Evolutionary conservation across 805 yeast genomes (phyloP), one percentile per base, ranked within the genome.

Genomic region (Candida sithepensis): DNA sequence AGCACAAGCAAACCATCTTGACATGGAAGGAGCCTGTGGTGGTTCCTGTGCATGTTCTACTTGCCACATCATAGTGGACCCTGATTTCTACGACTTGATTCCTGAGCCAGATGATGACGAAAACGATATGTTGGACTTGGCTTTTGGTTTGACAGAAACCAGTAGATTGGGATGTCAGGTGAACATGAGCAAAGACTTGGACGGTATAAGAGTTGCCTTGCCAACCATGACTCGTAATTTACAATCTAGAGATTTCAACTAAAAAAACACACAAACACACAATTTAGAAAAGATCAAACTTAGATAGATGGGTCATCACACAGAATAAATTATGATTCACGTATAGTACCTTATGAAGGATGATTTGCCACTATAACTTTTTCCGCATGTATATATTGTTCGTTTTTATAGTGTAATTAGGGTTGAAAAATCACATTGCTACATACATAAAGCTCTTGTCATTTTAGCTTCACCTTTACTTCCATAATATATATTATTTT

Each of bases 31-130:
- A 40, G 99, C 99, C 0, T 94, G 99, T 69, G 99, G 99, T 20
- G 99, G 98, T 3, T 89, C 97, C 3, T 94, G 99, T 74, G 99
- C 99, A 1, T 94, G 99, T 66, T 90, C 97, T 4, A 94, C 99
- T 0, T 94, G 99, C 64, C 99, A 94, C 69, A 84, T 94, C 45
- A 92, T 94, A 43, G 90, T 94, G 36, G 99, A 94, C 64, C 98
- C 99, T 0, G 97, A 86, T 41, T 90, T 73, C 65, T 94, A 89
- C 68, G 99, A 94, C 62, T 78, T 72, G 43, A 79, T 94, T 54
- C 96, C 94, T 9, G 98, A 94, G 65, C 98, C 99, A 0, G 88
- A 84, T 54, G 99, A 94, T 64, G 99, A 94, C 63, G 99, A 94
- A 67, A 92, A 94, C 64, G 99, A 94, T 68, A 94, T 94, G 99